These are phyloP conservation scores for Aphanomyces stellatus DNA, from an alignment of 352 stramenopile species.

Conservation along the genomic window DNA sequence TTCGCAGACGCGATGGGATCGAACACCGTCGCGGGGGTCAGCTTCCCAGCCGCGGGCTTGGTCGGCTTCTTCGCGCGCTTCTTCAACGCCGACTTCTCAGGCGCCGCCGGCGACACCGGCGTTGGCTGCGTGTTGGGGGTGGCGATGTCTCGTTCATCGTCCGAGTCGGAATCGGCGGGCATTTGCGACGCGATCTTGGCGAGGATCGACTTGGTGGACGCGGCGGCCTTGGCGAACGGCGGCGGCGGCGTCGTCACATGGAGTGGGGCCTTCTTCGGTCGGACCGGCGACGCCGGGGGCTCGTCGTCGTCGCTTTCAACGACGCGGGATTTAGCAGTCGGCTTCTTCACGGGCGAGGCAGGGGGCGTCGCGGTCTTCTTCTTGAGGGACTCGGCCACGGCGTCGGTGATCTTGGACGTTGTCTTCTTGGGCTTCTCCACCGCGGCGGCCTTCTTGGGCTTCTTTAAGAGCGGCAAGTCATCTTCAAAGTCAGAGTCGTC, in stretches of 20 bases:
- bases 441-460: neutral
- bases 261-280: neutral
- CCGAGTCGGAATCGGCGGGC: neutral
- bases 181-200: neutral
- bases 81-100: neutral
- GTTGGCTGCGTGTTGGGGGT: neutral
- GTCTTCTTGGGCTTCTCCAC: neutral
- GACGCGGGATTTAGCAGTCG: neutral
- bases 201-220: too few species aligned
- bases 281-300: neutral
- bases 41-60: neutral
- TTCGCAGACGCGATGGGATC: constrained; percentile 1
- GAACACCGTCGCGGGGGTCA: neutral
- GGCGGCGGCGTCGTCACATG: neutral
- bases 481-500: neutral
- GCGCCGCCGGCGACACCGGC: too few species aligned
- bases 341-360: neutral
- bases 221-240: neutral
- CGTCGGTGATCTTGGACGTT: neutral
- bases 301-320: neutral
- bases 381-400: neutral
- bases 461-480: neutral
- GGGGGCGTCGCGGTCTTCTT: neutral
- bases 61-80: neutral
- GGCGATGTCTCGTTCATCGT: neutral